Percentiles rank a stretch among this genome's conserved stretches.
These are phyloP conservation scores for Stephanodiscus minutulus DNA, from an alignment of 108 stramenopile species.

Conservation along the genomic window DNA sequence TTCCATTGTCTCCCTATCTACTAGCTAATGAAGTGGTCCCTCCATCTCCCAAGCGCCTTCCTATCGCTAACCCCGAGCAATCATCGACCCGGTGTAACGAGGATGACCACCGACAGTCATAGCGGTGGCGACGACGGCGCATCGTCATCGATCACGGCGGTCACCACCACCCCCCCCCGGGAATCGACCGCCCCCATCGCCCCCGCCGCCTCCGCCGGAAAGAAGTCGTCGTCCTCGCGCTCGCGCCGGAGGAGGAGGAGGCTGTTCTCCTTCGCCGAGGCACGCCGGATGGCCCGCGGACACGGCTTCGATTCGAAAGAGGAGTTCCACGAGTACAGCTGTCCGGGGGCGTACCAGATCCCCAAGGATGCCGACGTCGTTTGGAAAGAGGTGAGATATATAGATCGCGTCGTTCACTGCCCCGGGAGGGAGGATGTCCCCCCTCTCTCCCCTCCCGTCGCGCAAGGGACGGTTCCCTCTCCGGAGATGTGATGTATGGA, in stretches of 20 bases:
- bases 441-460: too few relatives aligned
- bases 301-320: constrained; percentile 64
- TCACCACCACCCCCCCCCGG: too few relatives aligned
- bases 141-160: background rate
- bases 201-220: too few relatives aligned
- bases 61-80: background rate
- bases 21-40: background rate
- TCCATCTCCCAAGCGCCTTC: background rate
- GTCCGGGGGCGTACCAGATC: constrained; percentile 75
- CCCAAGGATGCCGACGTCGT: constrained; percentile 73
- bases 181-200: too few relatives aligned
- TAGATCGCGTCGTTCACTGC: too few relatives aligned
- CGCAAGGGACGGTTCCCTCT: too few relatives aligned
- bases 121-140: background rate
- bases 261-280: constrained; percentile 64
- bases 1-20: too few relatives aligned
- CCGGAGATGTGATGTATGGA: too few relatives aligned
- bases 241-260: constrained; percentile 5
- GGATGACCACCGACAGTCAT: background rate
- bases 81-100: background rate
- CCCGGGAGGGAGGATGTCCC: too few relatives aligned
- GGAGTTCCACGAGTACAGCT: constrained; percentile 70
- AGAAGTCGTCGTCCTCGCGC: background rate
- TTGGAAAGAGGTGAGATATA: constrained; percentile 48
- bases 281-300: constrained; percentile 64